A percentile compares a stretch with the other conserved stretches of the same genome.
phyloP scores from a whole-genome alignment of 768 basidiomycete species.

The Cystofilobasidium capitatum region DNA sequence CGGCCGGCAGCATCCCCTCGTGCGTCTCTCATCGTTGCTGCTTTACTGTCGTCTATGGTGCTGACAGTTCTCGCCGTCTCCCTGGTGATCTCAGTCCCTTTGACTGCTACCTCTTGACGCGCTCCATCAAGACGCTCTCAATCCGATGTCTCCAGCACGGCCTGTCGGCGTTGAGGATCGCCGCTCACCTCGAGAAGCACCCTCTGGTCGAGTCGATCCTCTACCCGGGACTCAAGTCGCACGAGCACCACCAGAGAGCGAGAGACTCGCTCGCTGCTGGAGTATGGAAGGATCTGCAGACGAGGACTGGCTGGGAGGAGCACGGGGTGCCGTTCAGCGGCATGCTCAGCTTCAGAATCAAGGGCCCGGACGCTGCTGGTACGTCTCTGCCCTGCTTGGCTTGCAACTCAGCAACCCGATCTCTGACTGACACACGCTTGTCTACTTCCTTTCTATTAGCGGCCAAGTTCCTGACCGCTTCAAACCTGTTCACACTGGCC shows the following conservation, averaged over 20 bases:
- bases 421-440: background rate
- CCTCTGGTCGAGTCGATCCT: constrained; percentile 64
- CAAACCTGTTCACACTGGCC: constrained; percentile 54
- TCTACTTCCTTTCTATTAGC: background rate
- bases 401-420: too few species aligned
- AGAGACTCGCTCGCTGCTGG: constrained; percentile 53
- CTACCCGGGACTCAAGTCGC: constrained; percentile 69
- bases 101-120: constrained; percentile 81
- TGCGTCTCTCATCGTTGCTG: background rate
- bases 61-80: constrained; percentile 1
- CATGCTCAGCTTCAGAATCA: constrained; percentile 67
- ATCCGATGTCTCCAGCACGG: constrained; percentile 83
- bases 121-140: constrained; percentile 83
- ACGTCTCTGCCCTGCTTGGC: constrained; percentile 42
- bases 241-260: constrained; percentile 59
- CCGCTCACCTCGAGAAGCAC: constrained; percentile 50
- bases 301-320: constrained; percentile 34
- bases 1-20: constrained; percentile 33
- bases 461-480: constrained; percentile 49
- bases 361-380: constrained; percentile 40
- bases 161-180: constrained; percentile 65
- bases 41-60: background rate
- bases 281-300: constrained; percentile 43
- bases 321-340: constrained; percentile 78
- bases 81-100: constrained; percentile 50